phyloP scores from a whole-genome alignment of 176 grass and related monocot genomes.

The Oropetium thomaeum region DNA sequence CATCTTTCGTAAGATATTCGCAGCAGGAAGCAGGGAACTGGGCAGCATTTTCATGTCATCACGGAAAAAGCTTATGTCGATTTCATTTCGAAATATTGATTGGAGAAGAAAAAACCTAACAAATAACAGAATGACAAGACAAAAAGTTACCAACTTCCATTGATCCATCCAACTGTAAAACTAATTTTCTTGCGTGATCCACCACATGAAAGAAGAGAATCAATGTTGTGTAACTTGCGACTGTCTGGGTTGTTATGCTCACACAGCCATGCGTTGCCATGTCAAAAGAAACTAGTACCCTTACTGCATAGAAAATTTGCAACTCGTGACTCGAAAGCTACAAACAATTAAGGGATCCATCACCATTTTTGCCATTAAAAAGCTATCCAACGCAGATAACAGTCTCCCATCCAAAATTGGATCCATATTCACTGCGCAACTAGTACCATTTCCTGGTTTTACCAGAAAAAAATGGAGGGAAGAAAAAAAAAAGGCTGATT shows the following conservation, averaged over 20 bases:
- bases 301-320: neutral
- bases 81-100: neutral
- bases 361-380: neutral
- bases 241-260: neutral
- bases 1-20: no score
- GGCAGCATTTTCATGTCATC: no score
- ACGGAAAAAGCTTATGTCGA: no score
- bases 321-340: neutral
- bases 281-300: neutral
- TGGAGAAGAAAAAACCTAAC: neutral
- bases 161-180: neutral
- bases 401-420: neutral
- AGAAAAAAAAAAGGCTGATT: neutral
- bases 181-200: neutral
- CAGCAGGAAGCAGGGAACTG: no score
- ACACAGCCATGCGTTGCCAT: neutral
- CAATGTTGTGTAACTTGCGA: neutral
- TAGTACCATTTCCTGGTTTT: neutral
- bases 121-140: neutral
- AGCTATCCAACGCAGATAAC: neutral
- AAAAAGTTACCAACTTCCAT: neutral
- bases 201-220: neutral
- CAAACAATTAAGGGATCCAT: neutral
- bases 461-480: neutral
- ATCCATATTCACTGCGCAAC: neutral